Conservation (phyloP, 1,139 yeast species). For the Citeromyces hawaiiensis region DNA sequence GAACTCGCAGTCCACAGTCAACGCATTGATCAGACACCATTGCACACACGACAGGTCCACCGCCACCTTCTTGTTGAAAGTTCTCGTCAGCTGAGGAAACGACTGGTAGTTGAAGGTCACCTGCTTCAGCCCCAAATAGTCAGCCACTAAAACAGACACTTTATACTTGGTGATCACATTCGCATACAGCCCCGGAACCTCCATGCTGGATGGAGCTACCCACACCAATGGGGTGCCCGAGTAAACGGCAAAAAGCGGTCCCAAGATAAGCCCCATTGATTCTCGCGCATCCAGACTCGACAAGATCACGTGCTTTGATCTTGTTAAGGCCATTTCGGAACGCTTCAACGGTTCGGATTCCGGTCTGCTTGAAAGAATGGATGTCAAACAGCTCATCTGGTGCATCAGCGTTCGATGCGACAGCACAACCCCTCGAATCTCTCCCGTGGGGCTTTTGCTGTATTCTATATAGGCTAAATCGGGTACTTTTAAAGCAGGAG, state of each 20-base stretch:
- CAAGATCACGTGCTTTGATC: slow-evolving; percentile 25
- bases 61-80: slow-evolving; percentile 60
- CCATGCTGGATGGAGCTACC: slow-evolving; percentile 67
- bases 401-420: slow-evolving; percentile 80
- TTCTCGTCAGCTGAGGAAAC: slow-evolving; percentile 75
- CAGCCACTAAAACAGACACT: slow-evolving; percentile 69
- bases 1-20: slow-evolving; percentile 91
- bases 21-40: slow-evolving; percentile 85
- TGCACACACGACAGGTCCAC: slow-evolving; percentile 72
- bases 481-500: slow-evolving; percentile 55
- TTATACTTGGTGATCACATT: slow-evolving; percentile 57
- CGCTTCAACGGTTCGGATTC: slow-evolving; percentile 16
- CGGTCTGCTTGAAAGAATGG: slow-evolving; percentile 56
- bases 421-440: slow-evolving; percentile 84
- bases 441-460: slow-evolving; percentile 83
- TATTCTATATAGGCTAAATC: slow-evolving; percentile 92
- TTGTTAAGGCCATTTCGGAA: slow-evolving; percentile 20
- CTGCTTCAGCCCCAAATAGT: slow-evolving; percentile 81
- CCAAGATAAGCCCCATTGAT: slow-evolving; percentile 78
- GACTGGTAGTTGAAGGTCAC: slow-evolving; percentile 91
- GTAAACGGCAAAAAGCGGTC: slow-evolving; percentile 69
- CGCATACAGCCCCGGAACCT: slow-evolving; percentile 81
- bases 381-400: slow-evolving; percentile 70
- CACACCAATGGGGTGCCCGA: slow-evolving; percentile 76
- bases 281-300: slow-evolving; percentile 80